phyloP scores from a whole-genome alignment of 176 grass and related monocot species.

The Calamus simplicifolius region DNA sequence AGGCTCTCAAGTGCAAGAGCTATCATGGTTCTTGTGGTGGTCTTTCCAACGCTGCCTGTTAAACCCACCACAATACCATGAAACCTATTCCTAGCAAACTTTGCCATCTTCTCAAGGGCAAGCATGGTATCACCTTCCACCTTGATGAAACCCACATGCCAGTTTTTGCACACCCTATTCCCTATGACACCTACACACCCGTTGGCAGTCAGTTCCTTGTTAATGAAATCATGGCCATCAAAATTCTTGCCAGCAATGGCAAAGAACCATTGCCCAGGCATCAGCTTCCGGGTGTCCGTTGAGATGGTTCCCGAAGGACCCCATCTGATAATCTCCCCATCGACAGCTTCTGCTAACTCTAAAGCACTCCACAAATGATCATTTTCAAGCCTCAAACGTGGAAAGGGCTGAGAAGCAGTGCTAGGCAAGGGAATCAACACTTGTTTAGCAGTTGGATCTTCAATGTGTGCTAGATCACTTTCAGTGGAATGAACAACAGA shows the following conservation, averaged over 20 bases:
- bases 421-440: background rate
- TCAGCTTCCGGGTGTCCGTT: conserved; percentile 1
- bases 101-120: conserved; percentile 5
- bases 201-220: background rate
- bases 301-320: conserved; percentile 5
- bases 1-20: conserved; percentile 2
- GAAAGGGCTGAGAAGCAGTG: background rate
- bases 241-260: background rate
- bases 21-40: conserved; percentile 8
- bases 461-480: background rate
- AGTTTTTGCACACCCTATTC: conserved; percentile 1
- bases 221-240: conserved; percentile 1
- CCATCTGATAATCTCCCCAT: background rate
- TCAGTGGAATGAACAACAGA: background rate
- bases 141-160: conserved; percentile 1
- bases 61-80: conserved; percentile 2
- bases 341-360: conserved; percentile 4
- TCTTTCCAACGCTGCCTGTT: conserved; percentile 11
- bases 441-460: background rate
- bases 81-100: background rate
- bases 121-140: conserved; percentile 3
- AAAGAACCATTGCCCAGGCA: conserved; percentile 2
- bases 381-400: background rate
- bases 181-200: conserved; percentile 1
- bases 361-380: conserved; percentile 1